Evolutionary conservation across 352 stramenopile species (phyloP).

Genomic region (Phytophthora melonis): DNA sequence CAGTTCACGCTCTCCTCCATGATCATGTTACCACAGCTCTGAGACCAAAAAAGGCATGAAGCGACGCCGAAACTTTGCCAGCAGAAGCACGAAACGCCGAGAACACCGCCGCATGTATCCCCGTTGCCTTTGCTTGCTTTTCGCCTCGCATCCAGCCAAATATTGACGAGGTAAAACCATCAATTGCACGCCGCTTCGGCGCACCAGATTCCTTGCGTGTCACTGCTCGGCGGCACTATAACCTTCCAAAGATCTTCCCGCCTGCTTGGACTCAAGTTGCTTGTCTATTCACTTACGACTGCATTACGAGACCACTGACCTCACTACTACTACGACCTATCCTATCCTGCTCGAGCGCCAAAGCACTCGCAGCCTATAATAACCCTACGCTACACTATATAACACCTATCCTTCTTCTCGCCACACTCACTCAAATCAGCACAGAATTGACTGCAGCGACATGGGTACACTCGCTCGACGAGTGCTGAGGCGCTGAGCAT

Average conservation of each 20-base stretch:
- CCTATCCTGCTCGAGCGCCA: conserved; percentile 1
- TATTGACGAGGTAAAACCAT: neutral
- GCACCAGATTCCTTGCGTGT: conserved; percentile 18
- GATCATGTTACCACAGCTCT: neutral
- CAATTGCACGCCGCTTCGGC: neutral
- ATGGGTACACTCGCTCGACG: conserved; percentile 53
- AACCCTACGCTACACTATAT: conserved; percentile 18
- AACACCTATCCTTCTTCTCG: conserved; percentile 23
- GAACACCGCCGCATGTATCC: conserved; percentile 7
- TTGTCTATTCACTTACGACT: conserved; percentile 9
- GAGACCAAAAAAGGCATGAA: neutral
- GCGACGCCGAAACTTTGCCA: neutral
- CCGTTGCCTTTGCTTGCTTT: neutral
- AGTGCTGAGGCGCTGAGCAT: conserved; percentile 47
- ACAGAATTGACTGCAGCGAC: conserved; percentile 82
- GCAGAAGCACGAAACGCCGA: conserved; percentile 15
- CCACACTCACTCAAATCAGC: conserved; percentile 40
- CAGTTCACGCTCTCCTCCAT: neutral
- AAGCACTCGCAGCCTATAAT: conserved; percentile 1
- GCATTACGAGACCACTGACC: too few relatives aligned
- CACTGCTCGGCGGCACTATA: conserved; percentile 15
- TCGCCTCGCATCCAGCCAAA: neutral
- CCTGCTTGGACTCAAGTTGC: conserved; percentile 14
- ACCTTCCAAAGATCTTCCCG: conserved; percentile 28
- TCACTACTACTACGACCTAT: too few relatives aligned